Percentiles rank a stretch among this genome's conserved stretches.
These are phyloP conservation scores for Boletus calvinii DNA, from an alignment of 1,284 basidiomycete species.

Conservation along the genomic window DNA sequence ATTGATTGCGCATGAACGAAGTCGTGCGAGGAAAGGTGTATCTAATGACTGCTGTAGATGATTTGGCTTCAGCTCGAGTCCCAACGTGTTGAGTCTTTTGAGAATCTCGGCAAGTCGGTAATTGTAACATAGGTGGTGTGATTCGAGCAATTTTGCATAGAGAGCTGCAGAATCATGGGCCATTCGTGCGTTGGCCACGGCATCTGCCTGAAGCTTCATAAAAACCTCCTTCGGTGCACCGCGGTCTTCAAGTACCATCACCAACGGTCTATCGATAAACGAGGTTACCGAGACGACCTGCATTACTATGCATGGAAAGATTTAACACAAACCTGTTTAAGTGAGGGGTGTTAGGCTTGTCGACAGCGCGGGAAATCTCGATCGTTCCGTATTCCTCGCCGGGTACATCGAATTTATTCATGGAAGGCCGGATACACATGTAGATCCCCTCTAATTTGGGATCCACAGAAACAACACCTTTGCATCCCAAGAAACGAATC, in stretches of 20 bases:
- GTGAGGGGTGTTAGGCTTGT: slow-evolving; percentile 55
- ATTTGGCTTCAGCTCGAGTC: slow-evolving; percentile 46
- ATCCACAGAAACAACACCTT: slow-evolving; percentile 72
- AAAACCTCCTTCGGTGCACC: slow-evolving; percentile 56
- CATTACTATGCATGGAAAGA: background rate
- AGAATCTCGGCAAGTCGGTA: slow-evolving; percentile 54
- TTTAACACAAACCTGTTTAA: slow-evolving; percentile 53
- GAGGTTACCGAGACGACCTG: background rate
- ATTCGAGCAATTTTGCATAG: slow-evolving; percentile 46
- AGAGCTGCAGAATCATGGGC: slow-evolving; percentile 52
- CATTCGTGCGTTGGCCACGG: slow-evolving; percentile 51
- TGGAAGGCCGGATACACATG: slow-evolving; percentile 67
- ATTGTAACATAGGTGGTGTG: slow-evolving; percentile 46
- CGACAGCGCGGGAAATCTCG: slow-evolving; percentile 67
- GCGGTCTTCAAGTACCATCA: slow-evolving; percentile 69
- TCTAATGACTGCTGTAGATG: slow-evolving; percentile 39
- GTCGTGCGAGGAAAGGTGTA: slow-evolving; percentile 55
- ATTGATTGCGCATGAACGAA: slow-evolving; percentile 56
- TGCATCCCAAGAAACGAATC: slow-evolving; percentile 75
- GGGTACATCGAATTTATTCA: slow-evolving; percentile 68
- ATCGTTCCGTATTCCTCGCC: slow-evolving; percentile 51
- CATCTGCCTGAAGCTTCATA: slow-evolving; percentile 50
- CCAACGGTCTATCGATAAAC: slow-evolving; percentile 47
- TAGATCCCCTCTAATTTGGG: slow-evolving; percentile 46
- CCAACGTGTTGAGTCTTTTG: slow-evolving; percentile 45